phyloP scores from a whole-genome alignment of 768 basidiomycete species.

The Kwoniella heveanensis region DNA sequence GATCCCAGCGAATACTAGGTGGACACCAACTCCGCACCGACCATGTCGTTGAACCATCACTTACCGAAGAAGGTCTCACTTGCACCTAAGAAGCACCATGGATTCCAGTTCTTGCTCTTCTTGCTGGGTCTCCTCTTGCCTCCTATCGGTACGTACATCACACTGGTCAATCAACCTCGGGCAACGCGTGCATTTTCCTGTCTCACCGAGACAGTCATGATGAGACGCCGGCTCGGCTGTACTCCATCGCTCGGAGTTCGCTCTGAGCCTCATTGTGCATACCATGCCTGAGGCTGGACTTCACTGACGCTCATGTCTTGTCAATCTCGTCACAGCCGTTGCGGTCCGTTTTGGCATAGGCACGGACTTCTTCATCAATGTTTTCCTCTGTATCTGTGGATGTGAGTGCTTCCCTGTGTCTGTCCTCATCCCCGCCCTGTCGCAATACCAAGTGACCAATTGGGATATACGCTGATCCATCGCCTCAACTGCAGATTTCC shows the following conservation, averaged over 20 bases:
- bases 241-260: too few relatives aligned
- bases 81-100: constrained; percentile 75
- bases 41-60: constrained; percentile 45
- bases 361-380: constrained; percentile 85
- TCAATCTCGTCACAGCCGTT: constrained; percentile 65
- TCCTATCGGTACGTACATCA: constrained; percentile 70
- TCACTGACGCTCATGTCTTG: constrained; percentile 6
- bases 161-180: too few relatives aligned
- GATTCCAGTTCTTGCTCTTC: constrained; percentile 76
- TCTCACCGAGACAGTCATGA: too few relatives aligned
- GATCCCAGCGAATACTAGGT: too few relatives aligned
- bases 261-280: too few relatives aligned
- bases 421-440: too few relatives aligned
- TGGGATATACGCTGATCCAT: too few relatives aligned
- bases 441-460: too few relatives aligned
- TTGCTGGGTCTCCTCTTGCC: constrained; percentile 87
- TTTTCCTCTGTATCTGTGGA: constrained; percentile 82
- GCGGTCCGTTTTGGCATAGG: constrained; percentile 91
- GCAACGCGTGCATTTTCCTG: too few relatives aligned
- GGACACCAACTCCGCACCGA: not conserved
- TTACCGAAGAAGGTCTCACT: constrained; percentile 63
- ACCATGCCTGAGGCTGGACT: too few relatives aligned
- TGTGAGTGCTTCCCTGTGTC: constrained; percentile 59
- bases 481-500: constrained; percentile 37
- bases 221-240: too few relatives aligned